Percentiles rank a stretch among this genome's conserved stretches.
Conservation (phyloP, 768 basidiomycete species). For the Pulveroboletus sp. region DNA sequence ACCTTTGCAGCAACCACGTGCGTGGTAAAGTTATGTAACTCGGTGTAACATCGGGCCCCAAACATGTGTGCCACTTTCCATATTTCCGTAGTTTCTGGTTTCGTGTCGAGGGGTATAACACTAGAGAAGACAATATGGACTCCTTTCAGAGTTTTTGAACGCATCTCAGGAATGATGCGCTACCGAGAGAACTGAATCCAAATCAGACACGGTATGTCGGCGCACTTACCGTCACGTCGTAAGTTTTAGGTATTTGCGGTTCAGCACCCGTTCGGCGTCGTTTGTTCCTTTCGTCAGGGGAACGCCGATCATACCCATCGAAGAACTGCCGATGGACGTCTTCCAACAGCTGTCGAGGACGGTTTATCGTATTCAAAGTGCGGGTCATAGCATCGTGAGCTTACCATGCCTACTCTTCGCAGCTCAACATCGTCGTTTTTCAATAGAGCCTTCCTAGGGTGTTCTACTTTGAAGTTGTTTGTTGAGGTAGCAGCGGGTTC, state of each 20-base stretch:
- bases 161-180: slow-evolving; percentile 83
- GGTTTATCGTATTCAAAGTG: background rate
- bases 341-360: slow-evolving; percentile 59
- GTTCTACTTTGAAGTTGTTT: slow-evolving; percentile 37
- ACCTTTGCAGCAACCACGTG: slow-evolving; percentile 94
- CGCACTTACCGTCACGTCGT: slow-evolving; percentile 76
- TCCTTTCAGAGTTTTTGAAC: slow-evolving; percentile 70
- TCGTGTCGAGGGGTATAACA: slow-evolving; percentile 85
- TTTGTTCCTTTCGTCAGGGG: slow-evolving; percentile 26
- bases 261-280: slow-evolving; percentile 22
- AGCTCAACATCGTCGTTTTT: slow-evolving; percentile 88
- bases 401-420: slow-evolving; percentile 67
- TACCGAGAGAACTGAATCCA: slow-evolving; percentile 29
- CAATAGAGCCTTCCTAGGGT: slow-evolving; percentile 67
- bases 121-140: slow-evolving; percentile 89
- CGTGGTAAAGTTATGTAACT: slow-evolving; percentile 64
- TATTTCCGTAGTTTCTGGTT: slow-evolving; percentile 74
- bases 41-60: slow-evolving; percentile 76
- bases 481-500: slow-evolving; percentile 15
- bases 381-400: slow-evolving; percentile 11
- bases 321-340: slow-evolving; percentile 80
- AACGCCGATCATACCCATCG: slow-evolving; percentile 51
- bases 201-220: background rate
- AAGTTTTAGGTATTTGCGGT: slow-evolving; percentile 33
- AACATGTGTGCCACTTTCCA: slow-evolving; percentile 87